Percentiles rank a stretch among this genome's conserved stretches.
Evolutionary conservation across 306 rosid genomes (phyloP).

Genomic region (Leucaena leucocephala): DNA sequence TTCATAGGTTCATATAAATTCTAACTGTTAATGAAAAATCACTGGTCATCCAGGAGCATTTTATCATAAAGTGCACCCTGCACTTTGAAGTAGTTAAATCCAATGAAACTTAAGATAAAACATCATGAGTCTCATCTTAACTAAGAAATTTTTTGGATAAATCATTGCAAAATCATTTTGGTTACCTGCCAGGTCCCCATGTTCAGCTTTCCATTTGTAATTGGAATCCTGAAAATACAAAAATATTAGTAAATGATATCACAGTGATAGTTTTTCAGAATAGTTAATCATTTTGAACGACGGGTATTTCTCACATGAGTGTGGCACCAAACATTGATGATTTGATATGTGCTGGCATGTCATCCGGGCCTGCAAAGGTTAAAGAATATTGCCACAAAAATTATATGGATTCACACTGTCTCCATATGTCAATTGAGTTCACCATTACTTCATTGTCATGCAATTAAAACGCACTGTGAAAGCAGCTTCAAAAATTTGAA

Average conservation of each 20-base stretch:
- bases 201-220: conserved; percentile 89
- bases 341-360: conserved; percentile 98
- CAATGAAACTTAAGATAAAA: background rate
- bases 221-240: conserved; percentile 71
- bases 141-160: conserved; percentile 5
- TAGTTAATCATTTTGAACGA: conserved; percentile 23
- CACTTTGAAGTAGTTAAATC: background rate
- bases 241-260: conserved; percentile 21
- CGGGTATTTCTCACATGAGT: conserved; percentile 58
- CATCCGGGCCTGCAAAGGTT: conserved; percentile 78
- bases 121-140: background rate
- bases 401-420: too few relatives aligned
- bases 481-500: background rate
- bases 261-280: conserved; percentile 24
- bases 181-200: conserved; percentile 98
- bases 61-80: background rate
- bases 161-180: conserved; percentile 14
- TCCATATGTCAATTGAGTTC: background rate
- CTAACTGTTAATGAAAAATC: background rate
- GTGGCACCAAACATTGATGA: conserved; percentile 95
- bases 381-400: background rate
- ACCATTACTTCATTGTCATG: background rate
- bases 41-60: background rate
- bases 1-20: background rate
- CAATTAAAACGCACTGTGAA: background rate